These are phyloP conservation scores for Binderoboletus segoi DNA, from an alignment of 1,284 basidiomycete genomes.

Conservation along the genomic window DNA sequence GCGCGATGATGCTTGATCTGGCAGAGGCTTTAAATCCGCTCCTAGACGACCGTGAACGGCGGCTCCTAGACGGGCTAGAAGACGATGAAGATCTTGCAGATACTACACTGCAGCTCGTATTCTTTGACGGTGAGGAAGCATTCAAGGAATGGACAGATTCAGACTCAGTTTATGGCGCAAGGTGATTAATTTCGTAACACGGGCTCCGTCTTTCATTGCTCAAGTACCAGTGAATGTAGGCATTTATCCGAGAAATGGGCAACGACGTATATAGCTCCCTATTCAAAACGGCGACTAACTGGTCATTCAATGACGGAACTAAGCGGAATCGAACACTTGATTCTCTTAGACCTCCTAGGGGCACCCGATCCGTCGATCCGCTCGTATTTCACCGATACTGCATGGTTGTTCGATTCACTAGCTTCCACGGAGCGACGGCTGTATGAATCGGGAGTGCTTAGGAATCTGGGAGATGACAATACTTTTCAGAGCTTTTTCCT, in stretches of 20 bases:
- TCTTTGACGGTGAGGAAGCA: constrained; percentile 99
- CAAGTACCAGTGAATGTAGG: constrained; percentile 41
- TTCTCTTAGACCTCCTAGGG: constrained; percentile 89
- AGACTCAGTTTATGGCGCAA: constrained; percentile 94
- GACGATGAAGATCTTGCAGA: constrained; percentile 79
- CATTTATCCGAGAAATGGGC: constrained; percentile 88
- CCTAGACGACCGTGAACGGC: constrained; percentile 61
- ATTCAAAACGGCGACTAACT: constrained; percentile 62
- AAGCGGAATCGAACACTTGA: constrained; percentile 83
- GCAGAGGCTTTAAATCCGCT: constrained; percentile 79
- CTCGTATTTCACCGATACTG: constrained; percentile 86
- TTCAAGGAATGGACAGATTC: constrained; percentile 87
- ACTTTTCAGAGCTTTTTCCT: constrained; percentile 66
- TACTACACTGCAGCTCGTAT: constrained; percentile 91
- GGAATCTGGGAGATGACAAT: constrained; percentile 36
- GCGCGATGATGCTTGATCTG: constrained; percentile 90
- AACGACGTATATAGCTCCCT: constrained; percentile 62
- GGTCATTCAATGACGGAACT: constrained; percentile 61
- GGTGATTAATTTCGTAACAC: constrained; percentile 44
- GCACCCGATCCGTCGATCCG: constrained; percentile 70
- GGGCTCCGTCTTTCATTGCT: neutral
- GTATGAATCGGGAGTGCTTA: constrained; percentile 59
- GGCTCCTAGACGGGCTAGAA: constrained; percentile 57
- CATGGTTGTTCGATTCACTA: constrained; percentile 86
- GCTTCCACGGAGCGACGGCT: constrained; percentile 68